Evolutionary conservation across 192 early-diverging fungal species (phyloP).

Genomic region (Powellomyces hirtus): DNA sequence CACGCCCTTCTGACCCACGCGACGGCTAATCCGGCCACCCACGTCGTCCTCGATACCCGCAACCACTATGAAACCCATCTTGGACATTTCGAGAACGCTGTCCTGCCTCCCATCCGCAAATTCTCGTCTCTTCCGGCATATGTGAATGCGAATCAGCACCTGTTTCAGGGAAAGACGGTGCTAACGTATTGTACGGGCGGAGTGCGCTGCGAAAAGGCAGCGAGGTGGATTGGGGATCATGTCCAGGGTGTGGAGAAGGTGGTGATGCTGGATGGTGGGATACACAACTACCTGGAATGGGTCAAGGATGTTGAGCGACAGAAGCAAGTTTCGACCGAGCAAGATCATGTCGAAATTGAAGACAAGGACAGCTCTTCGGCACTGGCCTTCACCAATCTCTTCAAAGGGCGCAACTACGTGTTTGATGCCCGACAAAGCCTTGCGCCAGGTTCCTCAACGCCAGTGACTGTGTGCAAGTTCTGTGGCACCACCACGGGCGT

Average conservation of each 20-base stretch:
- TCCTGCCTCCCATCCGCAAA: constrained; percentile 61
- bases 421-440: constrained; percentile 65
- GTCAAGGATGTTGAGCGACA: constrained; percentile 33
- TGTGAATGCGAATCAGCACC: constrained; percentile 41
- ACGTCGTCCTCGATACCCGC: constrained; percentile 55
- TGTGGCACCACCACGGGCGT: constrained; percentile 40
- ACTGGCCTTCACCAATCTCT: constrained; percentile 30
- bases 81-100: constrained; percentile 58
- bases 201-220: constrained; percentile 57
- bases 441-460: neutral
- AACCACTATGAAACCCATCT: constrained; percentile 69
- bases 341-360: neutral
- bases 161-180: constrained; percentile 46
- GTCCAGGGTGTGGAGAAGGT: constrained; percentile 38
- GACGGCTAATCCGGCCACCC: constrained; percentile 31
- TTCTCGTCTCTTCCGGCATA: constrained; percentile 63
- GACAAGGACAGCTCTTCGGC: neutral
- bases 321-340: constrained; percentile 7
- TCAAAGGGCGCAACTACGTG: constrained; percentile 68
- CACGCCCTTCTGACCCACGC: constrained; percentile 43
- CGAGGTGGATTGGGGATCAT: constrained; percentile 44
- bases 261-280: constrained; percentile 65
- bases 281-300: constrained; percentile 74
- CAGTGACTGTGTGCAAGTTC: constrained; percentile 17
- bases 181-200: constrained; percentile 71